Evolutionary conservation across 108 stramenopile species (phyloP).

Genomic region (Epithemia pelagica): DNA sequence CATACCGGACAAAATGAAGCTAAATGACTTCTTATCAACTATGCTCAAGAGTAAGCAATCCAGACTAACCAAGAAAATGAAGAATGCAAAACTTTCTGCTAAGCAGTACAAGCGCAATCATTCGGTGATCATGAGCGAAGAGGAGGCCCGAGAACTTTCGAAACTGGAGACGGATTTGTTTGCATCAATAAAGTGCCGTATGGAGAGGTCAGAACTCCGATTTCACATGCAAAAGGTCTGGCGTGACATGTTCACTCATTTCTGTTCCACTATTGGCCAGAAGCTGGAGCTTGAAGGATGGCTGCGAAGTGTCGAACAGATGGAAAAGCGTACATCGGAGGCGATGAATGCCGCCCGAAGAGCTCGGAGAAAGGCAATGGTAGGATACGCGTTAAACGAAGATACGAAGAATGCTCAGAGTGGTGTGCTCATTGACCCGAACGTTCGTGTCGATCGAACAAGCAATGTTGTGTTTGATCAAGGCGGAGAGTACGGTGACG

Average conservation of each 20-base stretch:
- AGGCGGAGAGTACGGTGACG: background rate
- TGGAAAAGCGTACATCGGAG: conserved; percentile 63
- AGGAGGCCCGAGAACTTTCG: conserved; percentile 56
- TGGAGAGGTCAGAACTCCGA: conserved; percentile 68
- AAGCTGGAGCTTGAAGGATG: conserved; percentile 65
- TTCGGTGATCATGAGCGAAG: conserved; percentile 34
- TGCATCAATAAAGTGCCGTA: conserved; percentile 40
- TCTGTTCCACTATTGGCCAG: conserved; percentile 55
- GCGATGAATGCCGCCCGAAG: conserved; percentile 70
- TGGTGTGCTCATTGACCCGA: conserved; percentile 71
- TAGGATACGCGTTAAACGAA: conserved; percentile 60
- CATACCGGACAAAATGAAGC: conserved; percentile 60
- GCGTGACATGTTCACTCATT: conserved; percentile 66
- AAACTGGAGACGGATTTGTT: conserved; percentile 65
- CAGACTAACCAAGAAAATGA: conserved; percentile 87
- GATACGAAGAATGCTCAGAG: conserved; percentile 58
- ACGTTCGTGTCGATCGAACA: background rate
- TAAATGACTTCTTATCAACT: conserved; percentile 71
- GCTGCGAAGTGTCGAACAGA: conserved; percentile 74
- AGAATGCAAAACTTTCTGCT: conserved; percentile 73
- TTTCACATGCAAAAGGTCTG: conserved; percentile 85
- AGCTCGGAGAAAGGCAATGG: conserved; percentile 73
- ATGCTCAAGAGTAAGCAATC: conserved; percentile 85
- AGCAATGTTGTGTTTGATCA: background rate
- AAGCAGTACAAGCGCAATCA: conserved; percentile 42